These are phyloP conservation scores for Cyanidiococcus yangmingshanensis DNA, from an alignment of 23 red algal species.

Conservation along the genomic window DNA sequence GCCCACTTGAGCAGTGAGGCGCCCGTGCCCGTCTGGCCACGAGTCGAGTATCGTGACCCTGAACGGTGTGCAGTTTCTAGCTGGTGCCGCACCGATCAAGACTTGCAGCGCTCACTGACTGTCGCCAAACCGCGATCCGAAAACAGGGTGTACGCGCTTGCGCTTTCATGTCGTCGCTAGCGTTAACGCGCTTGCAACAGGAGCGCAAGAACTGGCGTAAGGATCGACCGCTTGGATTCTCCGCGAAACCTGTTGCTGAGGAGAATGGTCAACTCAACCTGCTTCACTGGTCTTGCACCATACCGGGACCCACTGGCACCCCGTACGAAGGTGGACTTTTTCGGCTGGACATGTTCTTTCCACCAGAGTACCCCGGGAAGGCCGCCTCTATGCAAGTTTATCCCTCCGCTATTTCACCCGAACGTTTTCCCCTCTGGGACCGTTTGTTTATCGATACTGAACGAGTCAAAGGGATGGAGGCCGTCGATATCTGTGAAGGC, in stretches of 20 bases:
- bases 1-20: too few species aligned
- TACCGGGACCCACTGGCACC: constrained; percentile 82
- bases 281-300: constrained; percentile 86
- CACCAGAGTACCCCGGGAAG: constrained; percentile 77
- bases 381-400: constrained; percentile 87
- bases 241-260: constrained; percentile 57
- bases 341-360: constrained; percentile 71
- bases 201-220: constrained; percentile 88
- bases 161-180: constrained; percentile 15
- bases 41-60: too few species aligned
- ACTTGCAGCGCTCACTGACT: too few species aligned
- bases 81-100: too few species aligned
- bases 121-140: too few species aligned
- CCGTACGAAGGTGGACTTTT: constrained; percentile 71
- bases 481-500: constrained; percentile 83
- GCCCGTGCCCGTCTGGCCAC: too few species aligned
- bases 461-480: constrained; percentile 86
- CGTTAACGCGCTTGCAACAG: constrained; percentile 58
- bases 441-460: constrained; percentile 87
- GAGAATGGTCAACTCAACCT: constrained; percentile 64
- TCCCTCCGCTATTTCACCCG: constrained; percentile 93
- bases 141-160: too few species aligned
- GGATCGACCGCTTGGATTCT: constrained; percentile 95
- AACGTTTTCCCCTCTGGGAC: constrained; percentile 99
- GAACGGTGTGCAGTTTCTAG: too few species aligned